Conservation (phyloP, 106 monocot genomes). For the Triglochin maritima region DNA sequence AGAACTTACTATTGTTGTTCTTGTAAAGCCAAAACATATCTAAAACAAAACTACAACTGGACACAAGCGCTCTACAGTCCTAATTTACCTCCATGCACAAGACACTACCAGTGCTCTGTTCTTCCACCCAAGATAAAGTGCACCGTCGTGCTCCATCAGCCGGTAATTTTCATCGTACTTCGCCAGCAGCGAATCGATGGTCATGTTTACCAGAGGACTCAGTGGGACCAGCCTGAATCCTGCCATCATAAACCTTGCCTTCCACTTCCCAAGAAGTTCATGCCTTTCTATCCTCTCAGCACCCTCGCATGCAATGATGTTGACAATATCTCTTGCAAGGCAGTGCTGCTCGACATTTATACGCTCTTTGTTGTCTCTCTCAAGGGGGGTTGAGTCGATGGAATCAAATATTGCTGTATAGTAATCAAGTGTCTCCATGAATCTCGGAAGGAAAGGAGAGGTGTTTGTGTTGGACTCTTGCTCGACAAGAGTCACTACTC, state of each 20-base stretch:
- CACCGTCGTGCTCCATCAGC: slow-evolving; percentile 73
- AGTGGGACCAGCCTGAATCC: slow-evolving; percentile 63
- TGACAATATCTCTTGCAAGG: slow-evolving; percentile 89
- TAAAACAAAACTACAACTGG: no score
- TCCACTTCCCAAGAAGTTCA: slow-evolving; percentile 87
- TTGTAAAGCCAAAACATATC: no score
- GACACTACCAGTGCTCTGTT: slow-evolving; percentile 64
- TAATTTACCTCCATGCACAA: slow-evolving; percentile 65
- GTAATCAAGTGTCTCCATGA: slow-evolving; percentile 61
- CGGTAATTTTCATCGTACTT: slow-evolving; percentile 50
- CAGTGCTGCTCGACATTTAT: slow-evolving; percentile 89
- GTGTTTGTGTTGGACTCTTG: slow-evolving; percentile 92
- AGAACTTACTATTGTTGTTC: no score
- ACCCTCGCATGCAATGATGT: slow-evolving; percentile 86
- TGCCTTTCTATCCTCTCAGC: slow-evolving; percentile 75
- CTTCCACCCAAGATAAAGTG: slow-evolving; percentile 90
- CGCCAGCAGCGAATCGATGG: slow-evolving; percentile 54
- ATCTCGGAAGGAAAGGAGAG: slow-evolving; percentile 56
- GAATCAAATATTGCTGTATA: slow-evolving; percentile 75
- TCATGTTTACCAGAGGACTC: slow-evolving; percentile 65
- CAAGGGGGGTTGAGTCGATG: slow-evolving; percentile 46
- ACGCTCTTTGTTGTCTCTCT: slow-evolving; percentile 57
- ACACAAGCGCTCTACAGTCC: background rate
- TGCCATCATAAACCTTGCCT: slow-evolving; percentile 68
- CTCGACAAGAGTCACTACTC: slow-evolving; percentile 75